Evolutionary conservation across 148 eudicot species (phyloP), one percentile per base, ranked within the genome.

Genomic region (Camellia granthamiana): DNA sequence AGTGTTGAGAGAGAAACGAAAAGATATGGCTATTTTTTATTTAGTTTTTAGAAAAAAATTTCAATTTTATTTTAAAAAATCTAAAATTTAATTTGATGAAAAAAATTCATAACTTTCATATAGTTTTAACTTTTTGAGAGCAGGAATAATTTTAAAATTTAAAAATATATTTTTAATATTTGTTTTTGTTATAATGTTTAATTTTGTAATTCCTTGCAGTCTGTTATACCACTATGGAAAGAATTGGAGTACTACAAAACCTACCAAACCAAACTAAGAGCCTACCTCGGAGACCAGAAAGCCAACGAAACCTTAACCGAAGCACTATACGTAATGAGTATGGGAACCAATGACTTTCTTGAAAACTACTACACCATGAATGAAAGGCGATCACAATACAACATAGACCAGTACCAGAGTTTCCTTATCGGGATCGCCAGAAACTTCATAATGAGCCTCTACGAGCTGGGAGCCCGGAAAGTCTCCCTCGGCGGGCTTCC

Each of bases 401-500:
- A n/a, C 6, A 13, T 87, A 6, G 83, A 82, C 0, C 77, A 87
- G 61, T 87, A 72, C 65, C 83, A 84, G 59, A 79, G 49, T 71
- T 82, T 73, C 56, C 84, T 89, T 0, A 2, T 77, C 38, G 77
- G 80, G 7, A 80, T 89, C 38, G 89, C 87, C 0, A 81, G 74
- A 81, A 69, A 80, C 7, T 83, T 87, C 46, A 14, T 89, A 13
- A 79, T 16, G 47, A 64, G 83, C 4, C 13, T 89, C 7, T 82
- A 87, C 64, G 59, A 3, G 0, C 80, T 83, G 38, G 91, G 91
- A 63, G 91, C 88, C 12, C 79, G 89, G 15, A 89, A 89, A 47
- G 78, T 89, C 5, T 89, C 91, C 6, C 49, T 89, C 0, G 84
- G 84, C 0, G 91, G 91, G 52, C 79, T 89, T 6, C 87, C 86